Base-by-base conservation (phyloP, 805 yeast species). In the Wickerhamiella galacta region DNA sequence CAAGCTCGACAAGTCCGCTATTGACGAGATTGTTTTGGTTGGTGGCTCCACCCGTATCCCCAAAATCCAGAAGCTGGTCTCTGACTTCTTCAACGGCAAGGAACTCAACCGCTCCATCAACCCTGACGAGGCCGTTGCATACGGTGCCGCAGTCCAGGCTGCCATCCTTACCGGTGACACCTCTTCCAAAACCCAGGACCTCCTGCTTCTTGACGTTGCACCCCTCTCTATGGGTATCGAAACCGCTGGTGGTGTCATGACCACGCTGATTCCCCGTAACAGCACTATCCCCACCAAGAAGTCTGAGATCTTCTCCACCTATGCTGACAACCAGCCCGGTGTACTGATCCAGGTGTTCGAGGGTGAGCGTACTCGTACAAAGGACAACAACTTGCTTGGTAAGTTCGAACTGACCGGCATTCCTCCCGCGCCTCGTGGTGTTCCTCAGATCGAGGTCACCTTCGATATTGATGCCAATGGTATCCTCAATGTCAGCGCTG, bases 41-140 rank as follows among this genome's bases (percentile, higher is more conserved):
- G 95, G 95, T 70, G 95, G 95, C 63, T 83, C 95, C 43, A 85
- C 95, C 48, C 83, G 95, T 76, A 83, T 83, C 65, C 95, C 95
- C 66, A 83, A 80, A 68, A 75, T 85, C 47, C 95, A 83, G 68
- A 83, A 82, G 65, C 70, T 85, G 53, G 93, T 83, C 33, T 77
- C 93, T 46, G 95, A 85, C 63, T 83, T 75, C 75, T 83, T 85
- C 73, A 80, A 83, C 62, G 95, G 95, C 58, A 85, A 83, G 68
- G 93, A 83, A 66, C 93, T 93, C 63, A 81, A 81, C 70, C 79
- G 75, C 67, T 80, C 94, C 34, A 83, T 83, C 63, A 83, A 83
- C 73, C 95, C 95, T 49, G 95, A 83, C 70, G 95, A 83, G 68
- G 95, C 95, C 54, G 95, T 83, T 62, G 95, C 95, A 54, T 83